Evolutionary conservation across 345 rosid species (phyloP).

Genomic region (Sonneratia caseolaris): DNA sequence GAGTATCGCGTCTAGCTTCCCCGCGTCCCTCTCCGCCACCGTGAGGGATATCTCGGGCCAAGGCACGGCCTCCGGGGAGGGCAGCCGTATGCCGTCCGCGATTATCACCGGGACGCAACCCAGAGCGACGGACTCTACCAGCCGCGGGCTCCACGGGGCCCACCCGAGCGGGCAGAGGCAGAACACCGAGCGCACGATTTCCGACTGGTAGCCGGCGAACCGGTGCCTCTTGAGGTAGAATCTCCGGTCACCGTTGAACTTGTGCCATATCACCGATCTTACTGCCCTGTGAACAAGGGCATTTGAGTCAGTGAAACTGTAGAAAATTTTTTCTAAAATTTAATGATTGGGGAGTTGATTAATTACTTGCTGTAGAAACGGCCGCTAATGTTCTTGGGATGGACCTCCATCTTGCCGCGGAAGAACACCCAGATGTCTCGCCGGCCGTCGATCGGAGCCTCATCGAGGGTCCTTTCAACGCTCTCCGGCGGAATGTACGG

Average conservation of each 20-base stretch:
- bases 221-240: constrained; percentile 67
- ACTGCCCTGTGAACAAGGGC: constrained; percentile 43
- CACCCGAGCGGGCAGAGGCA: constrained; percentile 92
- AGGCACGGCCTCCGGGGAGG: constrained; percentile 49
- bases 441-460: constrained; percentile 31
- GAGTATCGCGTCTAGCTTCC: constrained; percentile 38
- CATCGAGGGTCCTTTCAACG: constrained; percentile 32
- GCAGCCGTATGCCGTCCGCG: constrained; percentile 76
- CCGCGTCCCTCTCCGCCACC: constrained; percentile 82
- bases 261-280: constrained; percentile 74
- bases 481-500: constrained; percentile 70
- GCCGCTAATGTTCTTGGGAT: constrained; percentile 86
- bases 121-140: constrained; percentile 75
- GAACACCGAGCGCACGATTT: constrained; percentile 66
- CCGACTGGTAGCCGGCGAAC: constrained; percentile 77
- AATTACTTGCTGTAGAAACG: constrained; percentile 82
- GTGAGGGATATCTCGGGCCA: constrained; percentile 76
- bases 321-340: not conserved
- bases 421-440: constrained; percentile 85
- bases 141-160: constrained; percentile 99
- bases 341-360: not conserved
- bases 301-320: not conserved
- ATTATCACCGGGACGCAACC: constrained; percentile 92
- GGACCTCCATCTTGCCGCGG: constrained; percentile 94
- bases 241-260: constrained; percentile 53